Evolutionary conservation across 352 stramenopile genomes (phyloP).

Genomic region (Globisporangium polare): DNA sequence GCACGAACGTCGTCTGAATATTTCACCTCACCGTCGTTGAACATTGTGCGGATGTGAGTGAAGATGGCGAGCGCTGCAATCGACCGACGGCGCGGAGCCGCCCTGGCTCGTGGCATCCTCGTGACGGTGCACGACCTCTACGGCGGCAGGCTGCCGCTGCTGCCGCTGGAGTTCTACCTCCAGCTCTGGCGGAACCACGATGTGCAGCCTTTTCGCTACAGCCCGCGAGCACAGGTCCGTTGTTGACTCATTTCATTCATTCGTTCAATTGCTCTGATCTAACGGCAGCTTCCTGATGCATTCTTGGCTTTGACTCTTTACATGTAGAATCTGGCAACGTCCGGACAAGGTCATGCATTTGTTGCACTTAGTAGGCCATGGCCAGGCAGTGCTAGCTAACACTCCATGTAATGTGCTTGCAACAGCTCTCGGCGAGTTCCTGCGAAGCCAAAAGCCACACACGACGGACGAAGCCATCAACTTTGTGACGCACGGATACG

Average conservation of each 20-base stretch:
- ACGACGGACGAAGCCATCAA: constrained; percentile 47
- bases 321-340: constrained; percentile 30
- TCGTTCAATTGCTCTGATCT: not conserved
- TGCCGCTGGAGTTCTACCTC: constrained; percentile 49
- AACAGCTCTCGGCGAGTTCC: constrained; percentile 38
- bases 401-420: not conserved
- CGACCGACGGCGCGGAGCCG: constrained; percentile 33
- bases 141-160: constrained; percentile 33
- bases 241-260: not conserved
- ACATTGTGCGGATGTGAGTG: not conserved
- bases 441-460: constrained; percentile 61
- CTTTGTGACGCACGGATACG: constrained; percentile 76
- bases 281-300: not conserved
- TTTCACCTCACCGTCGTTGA: too few species aligned
- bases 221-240: constrained; percentile 36
- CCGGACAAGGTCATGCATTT: constrained; percentile 32
- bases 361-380: constrained; percentile 1
- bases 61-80: constrained; percentile 45
- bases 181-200: constrained; percentile 27
- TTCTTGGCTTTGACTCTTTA: not conserved
- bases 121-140: constrained; percentile 71
- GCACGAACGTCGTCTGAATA: not conserved
- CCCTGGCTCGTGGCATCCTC: constrained; percentile 46
- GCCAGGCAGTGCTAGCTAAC: not conserved
- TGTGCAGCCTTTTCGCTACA: constrained; percentile 49